phyloP scores from a whole-genome alignment of 73 alveolate species.

The Paraurostyla sp. region DNA sequence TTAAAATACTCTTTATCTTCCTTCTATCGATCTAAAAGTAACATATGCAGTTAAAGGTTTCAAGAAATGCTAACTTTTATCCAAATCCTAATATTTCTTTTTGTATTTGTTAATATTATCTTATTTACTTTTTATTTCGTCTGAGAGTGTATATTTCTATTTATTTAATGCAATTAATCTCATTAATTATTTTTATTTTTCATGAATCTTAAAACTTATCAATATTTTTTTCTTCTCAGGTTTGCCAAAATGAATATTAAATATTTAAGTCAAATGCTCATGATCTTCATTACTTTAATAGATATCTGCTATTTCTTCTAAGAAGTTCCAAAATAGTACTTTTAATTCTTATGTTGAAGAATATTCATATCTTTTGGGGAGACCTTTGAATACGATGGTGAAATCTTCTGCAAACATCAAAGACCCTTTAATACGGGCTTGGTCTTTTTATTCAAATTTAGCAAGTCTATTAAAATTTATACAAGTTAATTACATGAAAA shows the following conservation, averaged over 20 bases:
- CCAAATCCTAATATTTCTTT: not conserved
- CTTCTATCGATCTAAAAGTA: conserved; percentile 47
- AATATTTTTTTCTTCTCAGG: too few relatives aligned
- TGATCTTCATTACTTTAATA: too few relatives aligned
- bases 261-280: too few relatives aligned
- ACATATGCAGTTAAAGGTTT: conserved; percentile 47
- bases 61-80: not conserved
- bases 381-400: not conserved
- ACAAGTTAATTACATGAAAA: not conserved
- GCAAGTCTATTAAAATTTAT: not conserved
- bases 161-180: too few relatives aligned
- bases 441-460: conserved; percentile 27
- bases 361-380: conserved; percentile 13
- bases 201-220: too few relatives aligned
- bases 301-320: not conserved
- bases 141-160: too few relatives aligned
- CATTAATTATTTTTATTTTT: too few relatives aligned
- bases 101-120: not conserved
- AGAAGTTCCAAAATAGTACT: conserved; percentile 42
- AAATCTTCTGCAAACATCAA: conserved; percentile 37
- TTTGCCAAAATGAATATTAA: too few relatives aligned
- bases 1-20: not conserved
- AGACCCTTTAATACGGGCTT: not conserved
- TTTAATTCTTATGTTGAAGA: not conserved
- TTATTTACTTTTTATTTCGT: not conserved